Evolutionary conservation across 352 stramenopile genomes (phyloP).

Genomic region (Pseudoperonospora humuli): DNA sequence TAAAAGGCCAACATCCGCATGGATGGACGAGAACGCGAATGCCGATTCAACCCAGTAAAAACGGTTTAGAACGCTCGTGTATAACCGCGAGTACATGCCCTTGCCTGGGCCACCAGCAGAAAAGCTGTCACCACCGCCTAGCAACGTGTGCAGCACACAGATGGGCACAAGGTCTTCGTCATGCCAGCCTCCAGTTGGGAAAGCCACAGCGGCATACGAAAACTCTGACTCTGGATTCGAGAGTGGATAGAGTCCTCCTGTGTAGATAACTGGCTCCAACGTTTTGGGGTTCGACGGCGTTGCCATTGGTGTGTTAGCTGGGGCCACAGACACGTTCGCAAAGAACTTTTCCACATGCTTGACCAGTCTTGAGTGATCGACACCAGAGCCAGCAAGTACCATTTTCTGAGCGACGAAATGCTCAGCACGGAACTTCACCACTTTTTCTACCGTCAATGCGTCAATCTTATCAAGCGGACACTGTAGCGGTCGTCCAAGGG

Average conservation of each 20-base stretch:
- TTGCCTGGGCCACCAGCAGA: conserved; percentile 98
- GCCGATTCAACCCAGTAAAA: conserved; percentile 98
- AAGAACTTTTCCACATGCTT: conserved; percentile 89
- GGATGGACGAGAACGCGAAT: conserved; percentile 95
- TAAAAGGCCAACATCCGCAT: conserved; percentile 91
- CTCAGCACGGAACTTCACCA: conserved; percentile 59
- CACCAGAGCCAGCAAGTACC: conserved; percentile 88
- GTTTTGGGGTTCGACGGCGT: conserved; percentile 28
- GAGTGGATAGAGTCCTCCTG: conserved; percentile 54
- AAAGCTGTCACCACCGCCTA: conserved; percentile 97
- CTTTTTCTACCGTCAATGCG: conserved; percentile 56
- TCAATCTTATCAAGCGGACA: conserved; percentile 78
- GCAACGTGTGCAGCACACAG: conserved; percentile 96
- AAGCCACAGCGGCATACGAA: conserved; percentile 91
- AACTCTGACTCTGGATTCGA: conserved; percentile 68
- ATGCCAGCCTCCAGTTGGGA: conserved; percentile 95
- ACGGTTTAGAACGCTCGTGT: conserved; percentile 95
- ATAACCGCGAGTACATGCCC: conserved; percentile 99
- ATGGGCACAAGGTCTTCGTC: conserved; percentile 92
- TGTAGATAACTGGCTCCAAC: conserved; percentile 51
- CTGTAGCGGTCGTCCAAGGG: conserved; percentile 75
- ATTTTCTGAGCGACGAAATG: conserved; percentile 88
- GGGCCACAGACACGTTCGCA: conserved; percentile 30
- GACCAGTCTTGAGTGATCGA: conserved; percentile 93
- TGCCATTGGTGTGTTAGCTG: conserved; percentile 8